Conservation (phyloP, 495 filamentous ascomycete genomes). For the Trypethelium eluteriae region DNA sequence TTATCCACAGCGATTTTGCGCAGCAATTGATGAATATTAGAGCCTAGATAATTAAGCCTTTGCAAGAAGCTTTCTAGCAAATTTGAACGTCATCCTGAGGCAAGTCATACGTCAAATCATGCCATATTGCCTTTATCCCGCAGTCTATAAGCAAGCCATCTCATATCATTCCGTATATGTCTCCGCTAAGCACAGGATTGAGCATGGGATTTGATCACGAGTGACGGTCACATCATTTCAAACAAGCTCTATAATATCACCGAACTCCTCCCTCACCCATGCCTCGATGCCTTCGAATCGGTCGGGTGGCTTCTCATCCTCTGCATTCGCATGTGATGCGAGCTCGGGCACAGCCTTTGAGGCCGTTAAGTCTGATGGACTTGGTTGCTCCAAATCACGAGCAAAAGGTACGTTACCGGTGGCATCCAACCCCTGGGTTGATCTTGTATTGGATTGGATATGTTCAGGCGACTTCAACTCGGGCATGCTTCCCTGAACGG, state of each 20-base stretch:
- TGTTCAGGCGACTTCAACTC: neutral
- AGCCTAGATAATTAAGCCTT: neutral
- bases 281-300: slow-evolving; percentile 11
- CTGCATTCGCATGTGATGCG: neutral
- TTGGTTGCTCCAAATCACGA: neutral
- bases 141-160: neutral
- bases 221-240: neutral
- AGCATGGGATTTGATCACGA: no score
- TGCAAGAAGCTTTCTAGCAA: slow-evolving; percentile 2
- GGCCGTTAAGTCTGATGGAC: no score
- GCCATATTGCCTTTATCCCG: neutral
- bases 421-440: neutral
- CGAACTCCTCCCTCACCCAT: slow-evolving; percentile 13
- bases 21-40: neutral
- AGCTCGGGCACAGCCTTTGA: no score
- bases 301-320: neutral
- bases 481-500: neutral
- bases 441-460: neutral
- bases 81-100: neutral
- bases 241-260: slow-evolving; percentile 14
- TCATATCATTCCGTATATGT: neutral
- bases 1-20: no score
- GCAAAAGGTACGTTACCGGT: no score
- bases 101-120: neutral
- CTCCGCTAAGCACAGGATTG: neutral